A percentile compares a stretch with the other conserved stretches of the same genome.
These are phyloP conservation scores for Eutrema heterophyllum DNA, from an alignment of 345 rosid species.

Conservation along the genomic window DNA sequence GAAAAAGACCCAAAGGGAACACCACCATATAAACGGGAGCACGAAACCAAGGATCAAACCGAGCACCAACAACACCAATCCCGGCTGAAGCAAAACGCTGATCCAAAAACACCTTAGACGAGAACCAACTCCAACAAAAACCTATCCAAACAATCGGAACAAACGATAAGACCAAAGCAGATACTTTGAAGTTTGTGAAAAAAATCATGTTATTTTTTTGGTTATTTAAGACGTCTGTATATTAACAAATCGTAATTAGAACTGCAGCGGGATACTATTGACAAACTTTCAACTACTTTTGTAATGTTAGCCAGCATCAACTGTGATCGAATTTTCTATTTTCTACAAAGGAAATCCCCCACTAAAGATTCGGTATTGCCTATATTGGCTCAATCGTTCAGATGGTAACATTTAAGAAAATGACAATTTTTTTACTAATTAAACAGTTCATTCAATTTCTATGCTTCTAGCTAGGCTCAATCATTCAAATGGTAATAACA, in stretches of 20 bases:
- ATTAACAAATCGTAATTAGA: neutral
- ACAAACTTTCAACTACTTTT: neutral
- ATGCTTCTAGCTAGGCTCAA: neutral
- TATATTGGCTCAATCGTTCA: constrained; percentile 14
- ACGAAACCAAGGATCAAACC: too few relatives aligned
- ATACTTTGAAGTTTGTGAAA: too few relatives aligned
- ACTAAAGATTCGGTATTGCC: neutral
- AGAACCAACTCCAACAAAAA: too few relatives aligned
- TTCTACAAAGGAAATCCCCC: neutral
- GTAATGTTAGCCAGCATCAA: neutral
- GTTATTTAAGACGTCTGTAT: neutral
- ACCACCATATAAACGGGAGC: too few relatives aligned
- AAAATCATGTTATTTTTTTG: neutral
- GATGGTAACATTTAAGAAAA: constrained; percentile 1
- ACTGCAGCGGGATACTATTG: neutral
- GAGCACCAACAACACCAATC: too few relatives aligned
- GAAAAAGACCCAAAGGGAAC: too few relatives aligned
- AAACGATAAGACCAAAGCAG: too few relatives aligned
- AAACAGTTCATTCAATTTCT: neutral
- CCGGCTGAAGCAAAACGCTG: too few relatives aligned
- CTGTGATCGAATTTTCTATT: neutral
- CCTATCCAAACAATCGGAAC: too few relatives aligned
- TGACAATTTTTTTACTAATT: constrained; percentile 18
- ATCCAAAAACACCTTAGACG: too few relatives aligned
- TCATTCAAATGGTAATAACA: neutral